Base-by-base conservation (phyloP, 306 rosid species). In the Parietaria judaica region DNA sequence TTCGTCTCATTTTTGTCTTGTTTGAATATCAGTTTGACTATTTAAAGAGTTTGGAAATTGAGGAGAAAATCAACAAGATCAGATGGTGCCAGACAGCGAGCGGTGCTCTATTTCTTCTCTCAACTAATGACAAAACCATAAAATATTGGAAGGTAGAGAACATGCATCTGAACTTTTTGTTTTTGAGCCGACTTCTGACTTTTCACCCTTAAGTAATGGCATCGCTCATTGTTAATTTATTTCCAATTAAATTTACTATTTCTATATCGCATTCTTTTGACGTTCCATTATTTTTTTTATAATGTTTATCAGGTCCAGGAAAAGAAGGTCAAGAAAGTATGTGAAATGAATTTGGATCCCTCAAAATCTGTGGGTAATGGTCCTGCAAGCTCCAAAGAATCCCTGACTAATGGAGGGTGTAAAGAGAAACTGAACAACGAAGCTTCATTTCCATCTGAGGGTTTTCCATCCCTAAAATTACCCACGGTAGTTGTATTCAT, bases 11-110 rank as follows among this genome's bases (percentile, higher is more conserved):
- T 51, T 51, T 75, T 65, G 48, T 61, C 15, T 23, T 36, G 59
- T 58, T 62, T 44, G 7, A 16, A 59, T 16, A 46, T 61, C 85
- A 85, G 92, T 85, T 81, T 63, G 92, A 85, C 77, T 81, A 82
- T 77, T 81, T 85, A 41, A 85, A 79, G 82, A 85, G 92, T 67
- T 79, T 85, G 81, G 92, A 85, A 71, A 82, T 85, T 36, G 92
- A 85, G 78, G 92, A 85, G 76, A 85, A 85, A 74, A 85, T 85
- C 57, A 81, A 79, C 75, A 85, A 85, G 73, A 81, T 85, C 46
- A 66, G 85, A 68, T 85, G 92, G 92, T 82, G 86, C 76, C 88
- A 85, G 52, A 63, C 84, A 45, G 86, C 92, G 58, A 85, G 82
- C 39, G 84, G 88, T 57, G 86, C 88, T 7, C 51, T 82, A 50